Conservation (phyloP, 106 monocot species). For the Agapanthus africanus region DNA sequence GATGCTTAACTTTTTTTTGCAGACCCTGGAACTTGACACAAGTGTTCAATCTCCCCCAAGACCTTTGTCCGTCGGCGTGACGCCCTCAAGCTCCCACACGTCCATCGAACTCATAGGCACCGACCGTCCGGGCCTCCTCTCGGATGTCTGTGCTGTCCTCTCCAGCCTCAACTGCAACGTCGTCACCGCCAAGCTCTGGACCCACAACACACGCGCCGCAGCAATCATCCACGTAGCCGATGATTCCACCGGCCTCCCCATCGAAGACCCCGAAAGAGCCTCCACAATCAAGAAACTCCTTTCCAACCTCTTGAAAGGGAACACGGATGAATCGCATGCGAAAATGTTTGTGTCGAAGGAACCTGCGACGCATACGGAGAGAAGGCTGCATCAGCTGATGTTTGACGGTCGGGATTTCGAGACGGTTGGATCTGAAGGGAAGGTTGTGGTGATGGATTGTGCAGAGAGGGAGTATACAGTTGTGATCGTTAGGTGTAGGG, state of each 20-base stretch:
- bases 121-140: constrained; percentile 36
- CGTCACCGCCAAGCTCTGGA: constrained; percentile 42
- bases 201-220: constrained; percentile 43
- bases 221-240: constrained; percentile 30
- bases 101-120: constrained; percentile 35
- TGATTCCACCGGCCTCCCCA: constrained; percentile 8
- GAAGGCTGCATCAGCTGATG: constrained; percentile 28
- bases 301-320: constrained; percentile 17
- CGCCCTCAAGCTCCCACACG: constrained; percentile 9
- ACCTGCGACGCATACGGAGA: constrained; percentile 11
- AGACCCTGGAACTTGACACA: background rate
- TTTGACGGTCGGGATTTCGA: constrained; percentile 52
- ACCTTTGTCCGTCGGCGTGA: background rate
- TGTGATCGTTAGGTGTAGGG: constrained; percentile 53
- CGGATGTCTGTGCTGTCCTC: constrained; percentile 52
- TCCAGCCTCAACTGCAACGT: constrained; percentile 15
- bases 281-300: constrained; percentile 11
- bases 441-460: constrained; percentile 58
- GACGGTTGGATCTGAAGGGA: constrained; percentile 5
- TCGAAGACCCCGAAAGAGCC: constrained; percentile 24
- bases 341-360: background rate
- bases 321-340: background rate
- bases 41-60: background rate
- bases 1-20: too few species aligned
- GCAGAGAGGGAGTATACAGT: constrained; percentile 67